Conservation (phyloP, 1,284 basidiomycete genomes). For the Malassezia vespertilionis region DNA sequence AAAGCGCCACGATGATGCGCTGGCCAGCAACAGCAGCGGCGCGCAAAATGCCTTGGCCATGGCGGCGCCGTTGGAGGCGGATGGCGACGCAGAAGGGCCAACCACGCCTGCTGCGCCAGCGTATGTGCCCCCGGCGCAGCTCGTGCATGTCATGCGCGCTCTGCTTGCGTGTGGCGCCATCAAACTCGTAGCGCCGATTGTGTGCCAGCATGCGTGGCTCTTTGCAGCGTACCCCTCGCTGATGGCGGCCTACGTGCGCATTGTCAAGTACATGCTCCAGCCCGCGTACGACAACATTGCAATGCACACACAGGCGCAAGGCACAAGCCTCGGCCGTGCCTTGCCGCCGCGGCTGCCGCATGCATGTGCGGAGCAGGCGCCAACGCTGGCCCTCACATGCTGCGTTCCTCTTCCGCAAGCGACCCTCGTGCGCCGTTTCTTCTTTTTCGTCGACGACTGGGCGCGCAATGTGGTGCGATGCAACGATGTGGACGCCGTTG, state of each 20-base stretch:
- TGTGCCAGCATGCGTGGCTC: slow-evolving; percentile 76
- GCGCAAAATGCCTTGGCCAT: slow-evolving; percentile 68
- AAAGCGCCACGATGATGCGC: slow-evolving; percentile 59
- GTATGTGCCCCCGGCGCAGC: slow-evolving; percentile 61
- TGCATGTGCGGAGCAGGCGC: background rate
- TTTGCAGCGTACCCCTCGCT: slow-evolving; percentile 66
- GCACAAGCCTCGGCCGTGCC: background rate
- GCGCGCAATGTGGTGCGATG: slow-evolving; percentile 21
- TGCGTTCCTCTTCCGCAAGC: slow-evolving; percentile 35
- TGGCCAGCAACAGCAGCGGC: slow-evolving; percentile 55
- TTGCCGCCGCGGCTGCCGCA: background rate
- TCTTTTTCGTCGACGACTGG: slow-evolving; percentile 43
- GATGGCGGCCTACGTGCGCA: slow-evolving; percentile 58
- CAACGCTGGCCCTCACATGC: slow-evolving; percentile 22
- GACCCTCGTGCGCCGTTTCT: slow-evolving; percentile 20
- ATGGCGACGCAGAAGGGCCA: slow-evolving; percentile 50
- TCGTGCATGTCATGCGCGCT: slow-evolving; percentile 66
- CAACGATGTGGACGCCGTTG: slow-evolving; percentile 20
- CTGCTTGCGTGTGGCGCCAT: slow-evolving; percentile 75
- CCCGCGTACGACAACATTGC: slow-evolving; percentile 26
- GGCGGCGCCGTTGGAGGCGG: slow-evolving; percentile 70
- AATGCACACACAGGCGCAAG: background rate
- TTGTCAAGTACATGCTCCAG: slow-evolving; percentile 33
- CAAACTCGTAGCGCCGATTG: slow-evolving; percentile 63
- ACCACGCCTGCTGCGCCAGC: slow-evolving; percentile 49